Conservation (phyloP, 441 rosid genomes). For the Euphorbia corollata region DNA sequence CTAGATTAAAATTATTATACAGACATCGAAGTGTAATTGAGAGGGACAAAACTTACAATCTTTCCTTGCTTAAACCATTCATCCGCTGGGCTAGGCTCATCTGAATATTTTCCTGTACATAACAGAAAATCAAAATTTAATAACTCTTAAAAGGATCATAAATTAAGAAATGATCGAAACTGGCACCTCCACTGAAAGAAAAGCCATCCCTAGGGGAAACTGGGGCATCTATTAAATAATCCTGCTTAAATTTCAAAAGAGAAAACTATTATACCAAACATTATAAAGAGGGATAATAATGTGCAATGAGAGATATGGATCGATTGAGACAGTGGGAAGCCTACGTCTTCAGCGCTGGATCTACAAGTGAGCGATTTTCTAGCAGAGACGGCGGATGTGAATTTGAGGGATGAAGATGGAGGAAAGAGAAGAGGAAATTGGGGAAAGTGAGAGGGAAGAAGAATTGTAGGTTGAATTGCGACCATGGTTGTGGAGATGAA, state of each 20-base stretch:
- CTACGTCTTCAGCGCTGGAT: constrained; percentile 36
- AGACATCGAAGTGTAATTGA: background rate
- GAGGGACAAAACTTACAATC: constrained; percentile 36
- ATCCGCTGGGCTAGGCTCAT: constrained; percentile 68
- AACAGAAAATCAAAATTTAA: background rate
- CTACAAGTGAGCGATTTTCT: constrained; percentile 36
- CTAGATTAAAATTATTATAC: too few species aligned
- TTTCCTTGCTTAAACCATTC: constrained; percentile 83
- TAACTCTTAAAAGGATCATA: background rate
- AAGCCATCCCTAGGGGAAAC: constrained; percentile 85
- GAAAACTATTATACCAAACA: background rate
- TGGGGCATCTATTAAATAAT: constrained; percentile 78
- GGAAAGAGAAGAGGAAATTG: constrained; percentile 20
- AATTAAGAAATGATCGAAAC: background rate
- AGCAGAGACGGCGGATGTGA: constrained; percentile 10
- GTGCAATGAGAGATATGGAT: too few species aligned
- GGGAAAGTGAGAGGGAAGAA: constrained; percentile 20
- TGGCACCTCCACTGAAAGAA: constrained; percentile 77
- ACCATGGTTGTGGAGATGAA: constrained; percentile 21
- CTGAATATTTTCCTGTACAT: constrained; percentile 67
- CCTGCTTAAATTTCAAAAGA: constrained; percentile 33
- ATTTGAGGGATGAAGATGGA: constrained; percentile 14
- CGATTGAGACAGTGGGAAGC: constrained; percentile 14
- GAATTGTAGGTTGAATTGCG: constrained; percentile 31
- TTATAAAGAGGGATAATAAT: background rate